phyloP scores from a whole-genome alignment of 1,284 basidiomycete genomes.

The Papiliotrema flavescens region DNA sequence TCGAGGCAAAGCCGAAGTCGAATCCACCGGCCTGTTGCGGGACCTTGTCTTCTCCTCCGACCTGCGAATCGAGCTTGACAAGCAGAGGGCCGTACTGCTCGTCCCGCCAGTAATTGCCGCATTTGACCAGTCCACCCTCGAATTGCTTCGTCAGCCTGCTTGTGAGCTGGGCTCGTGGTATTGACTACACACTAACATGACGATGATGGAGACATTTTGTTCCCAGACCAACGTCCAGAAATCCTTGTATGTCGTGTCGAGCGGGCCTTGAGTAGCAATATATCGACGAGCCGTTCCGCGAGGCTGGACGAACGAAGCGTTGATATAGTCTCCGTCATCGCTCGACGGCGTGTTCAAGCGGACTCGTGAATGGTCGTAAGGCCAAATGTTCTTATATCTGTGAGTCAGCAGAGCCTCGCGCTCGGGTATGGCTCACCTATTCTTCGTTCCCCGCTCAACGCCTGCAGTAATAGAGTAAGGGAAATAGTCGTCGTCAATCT shows the following conservation, averaged over 20 bases:
- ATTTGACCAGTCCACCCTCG: conserved; percentile 85
- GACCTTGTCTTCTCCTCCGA: conserved; percentile 50
- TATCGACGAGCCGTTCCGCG: conserved; percentile 73
- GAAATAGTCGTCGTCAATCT: conserved; percentile 52
- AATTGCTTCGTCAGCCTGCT: conserved; percentile 84
- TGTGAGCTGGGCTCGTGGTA: conserved; percentile 55
- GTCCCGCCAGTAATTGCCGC: conserved; percentile 84
- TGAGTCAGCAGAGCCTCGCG: conserved; percentile 2
- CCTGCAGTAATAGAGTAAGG: conserved; percentile 93
- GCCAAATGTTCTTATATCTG: conserved; percentile 84
- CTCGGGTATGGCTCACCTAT: conserved; percentile 58
- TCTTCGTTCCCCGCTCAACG: conserved; percentile 90
- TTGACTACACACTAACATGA: conserved; percentile 59
- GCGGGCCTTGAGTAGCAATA: conserved; percentile 94
- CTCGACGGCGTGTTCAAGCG: conserved; percentile 56
- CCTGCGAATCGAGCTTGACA: conserved; percentile 62
- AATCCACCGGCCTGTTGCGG: conserved; percentile 27
- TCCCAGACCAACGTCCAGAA: conserved; percentile 78
- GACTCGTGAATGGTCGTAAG: conserved; percentile 76
- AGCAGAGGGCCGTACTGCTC: conserved; percentile 66
- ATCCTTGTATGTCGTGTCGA: conserved; percentile 82
- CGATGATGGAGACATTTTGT: conserved; percentile 55
- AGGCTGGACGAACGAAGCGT: conserved; percentile 86
- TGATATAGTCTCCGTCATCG: conserved; percentile 82
- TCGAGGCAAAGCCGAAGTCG: conserved; percentile 38